Conservation (phyloP, 768 basidiomycete genomes). For the Solioccasus polychromus region DNA sequence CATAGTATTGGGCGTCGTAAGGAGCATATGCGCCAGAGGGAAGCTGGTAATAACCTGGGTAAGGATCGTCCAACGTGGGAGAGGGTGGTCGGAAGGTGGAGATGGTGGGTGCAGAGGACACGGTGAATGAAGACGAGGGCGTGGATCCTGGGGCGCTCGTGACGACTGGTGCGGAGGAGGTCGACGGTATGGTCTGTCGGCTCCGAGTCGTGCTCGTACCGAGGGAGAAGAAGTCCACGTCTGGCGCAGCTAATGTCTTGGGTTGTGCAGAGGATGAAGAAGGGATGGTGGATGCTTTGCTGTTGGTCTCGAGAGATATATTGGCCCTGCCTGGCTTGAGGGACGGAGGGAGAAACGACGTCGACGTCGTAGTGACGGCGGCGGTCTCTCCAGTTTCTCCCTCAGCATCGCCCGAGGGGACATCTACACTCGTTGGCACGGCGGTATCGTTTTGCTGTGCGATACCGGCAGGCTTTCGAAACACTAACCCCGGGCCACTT, state of each 20-base stretch:
- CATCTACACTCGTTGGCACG: constrained; percentile 29
- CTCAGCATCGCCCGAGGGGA: constrained; percentile 13
- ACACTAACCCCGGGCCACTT: constrained; percentile 57
- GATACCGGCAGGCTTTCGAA: constrained; percentile 37
- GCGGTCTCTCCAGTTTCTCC: neutral
- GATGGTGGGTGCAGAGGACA: constrained; percentile 68
- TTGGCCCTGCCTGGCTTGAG: constrained; percentile 60
- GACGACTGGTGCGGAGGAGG: constrained; percentile 6
- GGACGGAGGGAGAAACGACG: constrained; percentile 58
- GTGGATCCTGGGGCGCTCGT: constrained; percentile 50
- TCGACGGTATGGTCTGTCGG: constrained; percentile 1
- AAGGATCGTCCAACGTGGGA: constrained; percentile 70
- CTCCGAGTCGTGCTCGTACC: constrained; percentile 31
- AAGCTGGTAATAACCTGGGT: constrained; percentile 84
- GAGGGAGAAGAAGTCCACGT: constrained; percentile 68
- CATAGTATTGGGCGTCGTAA: constrained; percentile 69
- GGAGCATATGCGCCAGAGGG: constrained; percentile 80
- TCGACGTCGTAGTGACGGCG: constrained; percentile 22
- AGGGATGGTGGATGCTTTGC: constrained; percentile 5
- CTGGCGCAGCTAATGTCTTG: constrained; percentile 29
- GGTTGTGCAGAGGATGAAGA: constrained; percentile 10
- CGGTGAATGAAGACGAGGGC: constrained; percentile 56
- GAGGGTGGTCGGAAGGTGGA: constrained; percentile 69
- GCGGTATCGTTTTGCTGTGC: constrained; percentile 9
- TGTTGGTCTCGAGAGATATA: constrained; percentile 46